Conservation (phyloP, 768 basidiomycete genomes). For the Lanmaoa pseudosensibilis region DNA sequence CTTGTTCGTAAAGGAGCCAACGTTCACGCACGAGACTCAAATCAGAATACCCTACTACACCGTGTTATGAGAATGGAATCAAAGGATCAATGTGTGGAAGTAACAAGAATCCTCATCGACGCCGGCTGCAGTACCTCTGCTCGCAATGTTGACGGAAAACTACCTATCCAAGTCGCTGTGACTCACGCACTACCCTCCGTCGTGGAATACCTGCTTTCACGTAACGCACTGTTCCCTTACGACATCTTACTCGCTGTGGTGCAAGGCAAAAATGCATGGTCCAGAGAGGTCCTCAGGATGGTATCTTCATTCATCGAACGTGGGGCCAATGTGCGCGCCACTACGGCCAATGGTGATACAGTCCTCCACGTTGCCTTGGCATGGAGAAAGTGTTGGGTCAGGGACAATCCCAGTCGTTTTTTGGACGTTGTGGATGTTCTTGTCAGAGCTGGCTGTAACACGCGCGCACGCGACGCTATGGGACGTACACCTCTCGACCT, state of each 20-base stretch:
- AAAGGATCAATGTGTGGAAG: not conserved
- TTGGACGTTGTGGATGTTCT: not conserved
- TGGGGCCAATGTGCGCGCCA: not conserved
- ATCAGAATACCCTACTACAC: not conserved
- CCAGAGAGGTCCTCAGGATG: not conserved
- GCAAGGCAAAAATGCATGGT: fast-evolving
- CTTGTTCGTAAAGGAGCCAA: not conserved
- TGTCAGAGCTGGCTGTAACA: not conserved
- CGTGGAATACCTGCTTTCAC: not conserved
- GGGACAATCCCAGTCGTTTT: too few species aligned
- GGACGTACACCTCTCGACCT: not conserved
- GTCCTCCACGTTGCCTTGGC: not conserved
- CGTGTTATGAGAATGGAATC: not conserved
- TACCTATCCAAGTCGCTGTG: not conserved
- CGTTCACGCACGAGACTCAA: not conserved
- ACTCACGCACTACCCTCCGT: not conserved
- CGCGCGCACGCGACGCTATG: not conserved
- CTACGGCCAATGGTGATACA: not conserved
- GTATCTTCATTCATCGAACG: not conserved
- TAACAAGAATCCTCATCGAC: not conserved
- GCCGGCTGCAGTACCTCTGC: not conserved
- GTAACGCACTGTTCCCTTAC: not conserved
- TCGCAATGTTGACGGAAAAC: not conserved
- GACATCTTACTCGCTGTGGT: not conserved
- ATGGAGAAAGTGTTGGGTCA: too few species aligned